These are phyloP conservation scores for Sporobolomyces pararoseus DNA, from an alignment of 768 basidiomycete species.

Conservation along the genomic window DNA sequence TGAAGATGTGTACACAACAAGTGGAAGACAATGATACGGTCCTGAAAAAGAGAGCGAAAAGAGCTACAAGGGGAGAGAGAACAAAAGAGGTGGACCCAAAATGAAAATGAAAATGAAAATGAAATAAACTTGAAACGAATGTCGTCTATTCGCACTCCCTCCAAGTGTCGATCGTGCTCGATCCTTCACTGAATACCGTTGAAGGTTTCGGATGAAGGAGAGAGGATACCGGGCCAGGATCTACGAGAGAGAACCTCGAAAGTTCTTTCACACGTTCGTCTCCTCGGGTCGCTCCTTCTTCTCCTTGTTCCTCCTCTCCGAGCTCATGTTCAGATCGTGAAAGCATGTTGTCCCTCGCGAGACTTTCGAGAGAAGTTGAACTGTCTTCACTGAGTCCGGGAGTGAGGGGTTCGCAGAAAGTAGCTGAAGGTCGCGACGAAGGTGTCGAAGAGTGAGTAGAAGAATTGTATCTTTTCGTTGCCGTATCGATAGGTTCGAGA, in stretches of 20 bases:
- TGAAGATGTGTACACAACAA: too few relatives aligned
- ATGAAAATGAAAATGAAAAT: neutral
- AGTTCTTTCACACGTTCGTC: neutral
- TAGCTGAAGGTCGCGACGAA: conserved; percentile 5
- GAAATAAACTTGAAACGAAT: neutral
- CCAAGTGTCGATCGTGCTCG: conserved; percentile 24
- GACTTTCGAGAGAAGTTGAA: conserved; percentile 20
- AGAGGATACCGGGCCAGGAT: neutral
- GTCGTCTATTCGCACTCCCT: conserved; percentile 11
- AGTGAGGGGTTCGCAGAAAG: neutral
- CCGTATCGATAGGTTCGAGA: neutral
- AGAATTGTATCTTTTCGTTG: neutral
- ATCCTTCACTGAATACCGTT: neutral
- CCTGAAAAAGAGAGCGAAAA: neutral
- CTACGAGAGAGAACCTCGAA: conserved; percentile 2
- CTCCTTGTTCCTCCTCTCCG: neutral
- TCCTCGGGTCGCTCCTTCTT: neutral
- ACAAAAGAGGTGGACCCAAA: too few relatives aligned
- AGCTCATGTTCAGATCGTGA: too few relatives aligned
- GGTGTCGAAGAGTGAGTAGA: neutral
- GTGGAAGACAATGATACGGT: too few relatives aligned
- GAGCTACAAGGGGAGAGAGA: neutral
- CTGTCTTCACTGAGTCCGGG: conserved; percentile 21
- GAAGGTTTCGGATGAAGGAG: conserved; percentile 2
- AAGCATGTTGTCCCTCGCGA: too few relatives aligned